Base-by-base conservation (phyloP, 805 yeast genomes). In the Myxozyma kluyveri region DNA sequence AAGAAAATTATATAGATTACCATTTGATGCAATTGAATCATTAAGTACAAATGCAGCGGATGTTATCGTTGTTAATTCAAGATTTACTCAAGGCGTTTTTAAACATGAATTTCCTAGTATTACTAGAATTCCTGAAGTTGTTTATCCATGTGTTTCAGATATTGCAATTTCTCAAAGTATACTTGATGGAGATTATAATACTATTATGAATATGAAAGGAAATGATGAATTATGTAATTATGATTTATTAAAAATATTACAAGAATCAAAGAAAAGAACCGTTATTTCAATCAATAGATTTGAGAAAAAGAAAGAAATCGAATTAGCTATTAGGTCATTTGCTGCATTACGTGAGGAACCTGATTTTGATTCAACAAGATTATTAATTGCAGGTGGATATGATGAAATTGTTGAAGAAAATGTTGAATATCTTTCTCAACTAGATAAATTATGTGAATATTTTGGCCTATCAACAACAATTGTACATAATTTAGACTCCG, bases 311-410 rank as follows among this genome's bases (percentile, higher is more conserved):
- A 93, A 93, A 66, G 83, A 87, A 63, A 77, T 93, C 10, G 83
- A 76, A 14, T 73, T 93, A 58, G 98, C 97, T 0, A 71, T 93
- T 19, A 70, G 77, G 39, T 72, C 96, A 0, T 72, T 76, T 3
- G 77, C 78, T 50, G 33, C 33, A 10, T 27, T 65, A 2, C 33
- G 33, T 9, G 14, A 29, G 12, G 12, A 9, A 29, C 9, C 9
- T 9, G 12, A 29, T 9, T 9, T 9, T 14, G 33, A 29, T 29
- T 9, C 33, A 29, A 14, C 33, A 14, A 9, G 33, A 29, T 74
- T 93, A 47, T 76, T 89, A 1, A 70, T 93, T 35, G 86, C 96
- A n/a, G 99, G 99, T 10, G 99, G 99, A 0, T 93, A 83, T 68
- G 99, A 93, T 67, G 61, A 76, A 7, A 70, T 88, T 41, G 85